Evolutionary conservation across 441 rosid genomes (phyloP).

Genomic region (Mallotus repandus): DNA sequence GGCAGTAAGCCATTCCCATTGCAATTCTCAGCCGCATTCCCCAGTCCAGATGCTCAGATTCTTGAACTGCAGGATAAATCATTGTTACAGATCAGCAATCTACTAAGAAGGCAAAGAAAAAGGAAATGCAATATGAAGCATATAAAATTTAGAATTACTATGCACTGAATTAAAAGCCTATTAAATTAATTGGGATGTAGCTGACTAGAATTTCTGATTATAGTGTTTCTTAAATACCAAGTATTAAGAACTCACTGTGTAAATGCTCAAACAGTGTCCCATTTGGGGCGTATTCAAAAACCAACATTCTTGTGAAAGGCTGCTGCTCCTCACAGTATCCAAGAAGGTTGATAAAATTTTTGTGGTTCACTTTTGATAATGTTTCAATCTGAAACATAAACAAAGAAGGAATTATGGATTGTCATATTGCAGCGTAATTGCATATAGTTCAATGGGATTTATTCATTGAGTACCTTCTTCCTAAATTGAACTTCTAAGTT

Average conservation of each 20-base stretch:
- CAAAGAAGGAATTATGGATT: slow-evolving; percentile 12
- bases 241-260: slow-evolving; percentile 55
- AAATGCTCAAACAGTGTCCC: slow-evolving; percentile 96
- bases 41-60: slow-evolving; percentile 90
- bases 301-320: slow-evolving; percentile 90
- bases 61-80: slow-evolving; percentile 57
- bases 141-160: slow-evolving; percentile 2
- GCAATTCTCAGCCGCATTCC: slow-evolving; percentile 69
- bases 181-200: slow-evolving; percentile 50
- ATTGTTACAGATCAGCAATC: slow-evolving; percentile 4
- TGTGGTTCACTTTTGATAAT: slow-evolving; percentile 81
- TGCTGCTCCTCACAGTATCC: slow-evolving; percentile 84
- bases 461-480: slow-evolving; percentile 55
- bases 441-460: neutral
- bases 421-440: slow-evolving; percentile 2
- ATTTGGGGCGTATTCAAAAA: slow-evolving; percentile 93
- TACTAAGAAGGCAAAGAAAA: slow-evolving; percentile 10
- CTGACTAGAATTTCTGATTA: slow-evolving; percentile 24
- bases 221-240: neutral
- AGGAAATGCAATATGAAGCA: neutral
- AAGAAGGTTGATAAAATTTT: slow-evolving; percentile 84
- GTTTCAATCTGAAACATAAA: slow-evolving; percentile 58
- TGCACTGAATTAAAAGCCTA: slow-evolving; percentile 47
- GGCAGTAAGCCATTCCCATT: slow-evolving; percentile 92
- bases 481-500: slow-evolving; percentile 63